A percentile compares a stretch with the other conserved stretches of the same genome.
phyloP scores from a whole-genome alignment of 441 rosid species.

The Gossypium trilobum region DNA sequence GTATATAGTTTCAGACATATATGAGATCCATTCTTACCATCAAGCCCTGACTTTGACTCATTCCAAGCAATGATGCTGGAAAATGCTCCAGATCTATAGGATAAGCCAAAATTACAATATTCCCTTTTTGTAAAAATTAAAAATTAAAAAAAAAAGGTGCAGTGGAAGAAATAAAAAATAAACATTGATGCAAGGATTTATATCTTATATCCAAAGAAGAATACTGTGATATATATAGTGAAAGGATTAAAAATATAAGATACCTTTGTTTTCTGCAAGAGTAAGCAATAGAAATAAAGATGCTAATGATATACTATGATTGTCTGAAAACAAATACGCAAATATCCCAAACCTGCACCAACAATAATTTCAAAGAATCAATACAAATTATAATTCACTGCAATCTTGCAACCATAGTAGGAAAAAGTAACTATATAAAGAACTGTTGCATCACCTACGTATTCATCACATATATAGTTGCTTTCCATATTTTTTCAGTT shows the following conservation, averaged over 20 bases:
- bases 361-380: conserved; percentile 8
- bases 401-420: not conserved
- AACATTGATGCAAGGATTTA: not conserved
- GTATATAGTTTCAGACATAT: conserved; percentile 8
- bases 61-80: conserved; percentile 25
- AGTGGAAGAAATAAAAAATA: not conserved
- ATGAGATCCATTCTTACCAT: conserved; percentile 27
- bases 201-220: not conserved
- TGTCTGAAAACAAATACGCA: conserved; percentile 35
- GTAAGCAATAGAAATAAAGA: conserved; percentile 43
- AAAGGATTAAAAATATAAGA: not conserved
- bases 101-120: conserved; percentile 6
- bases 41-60: conserved; percentile 23
- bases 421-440: not conserved
- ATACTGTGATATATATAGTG: not conserved
- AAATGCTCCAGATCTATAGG: conserved; percentile 35
- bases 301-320: conserved; percentile 35
- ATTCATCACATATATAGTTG: not conserved
- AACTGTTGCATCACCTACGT: not conserved
- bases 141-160: not conserved
- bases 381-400: not conserved
- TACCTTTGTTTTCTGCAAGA: conserved; percentile 52
- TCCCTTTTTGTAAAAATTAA: not conserved
- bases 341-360: conserved; percentile 45
- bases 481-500: not conserved